A percentile compares a stretch with the other conserved stretches of the same genome.
These are phyloP conservation scores for Mycosarcoma mackinlayi DNA, from an alignment of 1,284 basidiomycete genomes.

Conservation along the genomic window DNA sequence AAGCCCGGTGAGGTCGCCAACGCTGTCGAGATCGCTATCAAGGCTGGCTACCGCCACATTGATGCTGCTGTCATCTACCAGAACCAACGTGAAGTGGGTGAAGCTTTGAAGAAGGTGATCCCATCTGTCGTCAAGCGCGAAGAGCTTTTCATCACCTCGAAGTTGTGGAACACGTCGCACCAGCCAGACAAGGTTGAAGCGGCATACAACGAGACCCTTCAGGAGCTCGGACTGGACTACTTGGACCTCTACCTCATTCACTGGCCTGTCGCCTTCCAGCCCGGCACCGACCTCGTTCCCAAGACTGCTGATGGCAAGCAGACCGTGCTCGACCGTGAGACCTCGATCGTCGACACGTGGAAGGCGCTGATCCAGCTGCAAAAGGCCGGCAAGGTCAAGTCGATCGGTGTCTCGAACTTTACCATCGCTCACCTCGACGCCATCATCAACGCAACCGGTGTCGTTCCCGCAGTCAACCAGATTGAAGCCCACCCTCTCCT, in stretches of 20 bases:
- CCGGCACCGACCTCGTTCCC: conserved; percentile 70
- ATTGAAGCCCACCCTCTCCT: conserved; percentile 81
- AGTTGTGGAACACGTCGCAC: conserved; percentile 78
- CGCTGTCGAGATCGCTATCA: conserved; percentile 70
- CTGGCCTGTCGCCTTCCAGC: conserved; percentile 77
- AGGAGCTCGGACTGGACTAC: conserved; percentile 68
- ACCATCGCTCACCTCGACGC: conserved; percentile 76
- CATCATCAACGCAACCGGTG: conserved; percentile 79
- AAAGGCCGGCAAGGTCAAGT: conserved; percentile 68
- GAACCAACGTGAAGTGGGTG: conserved; percentile 69
- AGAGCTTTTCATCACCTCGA: conserved; percentile 71
- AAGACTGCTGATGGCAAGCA: conserved; percentile 70
- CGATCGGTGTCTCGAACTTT: conserved; percentile 80
- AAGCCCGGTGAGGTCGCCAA: conserved; percentile 80
- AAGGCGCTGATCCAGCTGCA: conserved; percentile 78
- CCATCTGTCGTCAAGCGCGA: conserved; percentile 70
- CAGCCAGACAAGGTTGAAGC: conserved; percentile 64
- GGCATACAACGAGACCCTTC: conserved; percentile 69
- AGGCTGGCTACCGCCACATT: conserved; percentile 64
- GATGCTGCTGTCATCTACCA: conserved; percentile 64
- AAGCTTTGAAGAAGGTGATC: conserved; percentile 69
- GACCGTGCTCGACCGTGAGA: conserved; percentile 74
- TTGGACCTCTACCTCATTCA: conserved; percentile 77
- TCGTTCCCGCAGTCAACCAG: conserved; percentile 83
- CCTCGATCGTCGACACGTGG: conserved; percentile 81